Percentiles rank a stretch among this genome's conserved stretches.
These are phyloP conservation scores for Umbellularia californica DNA, from an alignment of 164 flowering plant species.

Conservation along the genomic window DNA sequence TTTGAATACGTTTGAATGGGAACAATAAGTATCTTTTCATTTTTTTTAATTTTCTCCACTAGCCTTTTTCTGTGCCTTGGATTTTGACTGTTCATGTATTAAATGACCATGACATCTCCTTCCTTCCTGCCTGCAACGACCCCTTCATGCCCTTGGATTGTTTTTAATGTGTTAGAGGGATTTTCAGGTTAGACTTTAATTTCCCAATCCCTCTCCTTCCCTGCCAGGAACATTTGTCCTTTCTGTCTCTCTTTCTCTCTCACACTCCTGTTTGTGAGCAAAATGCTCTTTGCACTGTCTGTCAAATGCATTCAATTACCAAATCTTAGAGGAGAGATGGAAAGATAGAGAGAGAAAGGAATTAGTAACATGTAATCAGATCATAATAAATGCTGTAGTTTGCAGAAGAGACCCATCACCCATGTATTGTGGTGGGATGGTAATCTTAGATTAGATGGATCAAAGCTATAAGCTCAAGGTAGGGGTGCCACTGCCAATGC, in stretches of 20 bases:
- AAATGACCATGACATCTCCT: not conserved
- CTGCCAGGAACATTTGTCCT: not conserved
- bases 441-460: no score
- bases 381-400: no score
- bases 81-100: constrained; percentile 7
- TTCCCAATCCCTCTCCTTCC: not conserved
- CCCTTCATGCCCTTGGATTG: not conserved
- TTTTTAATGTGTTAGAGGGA: not conserved
- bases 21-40: not conserved
- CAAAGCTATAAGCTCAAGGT: no score
- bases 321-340: not conserved
- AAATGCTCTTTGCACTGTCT: not conserved
- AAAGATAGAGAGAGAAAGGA: not conserved
- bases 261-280: not conserved
- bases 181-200: not conserved
- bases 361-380: no score
- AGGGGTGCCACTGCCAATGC: no score
- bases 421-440: no score
- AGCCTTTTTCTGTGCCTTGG: constrained; percentile 7
- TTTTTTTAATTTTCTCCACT: not conserved
- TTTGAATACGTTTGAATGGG: constrained; percentile 12
- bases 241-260: not conserved
- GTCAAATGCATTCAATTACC: not conserved
- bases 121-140: not conserved
- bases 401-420: no score